phyloP scores from a whole-genome alignment of 768 basidiomycete genomes.

The Panaeolus cyanescens region DNA sequence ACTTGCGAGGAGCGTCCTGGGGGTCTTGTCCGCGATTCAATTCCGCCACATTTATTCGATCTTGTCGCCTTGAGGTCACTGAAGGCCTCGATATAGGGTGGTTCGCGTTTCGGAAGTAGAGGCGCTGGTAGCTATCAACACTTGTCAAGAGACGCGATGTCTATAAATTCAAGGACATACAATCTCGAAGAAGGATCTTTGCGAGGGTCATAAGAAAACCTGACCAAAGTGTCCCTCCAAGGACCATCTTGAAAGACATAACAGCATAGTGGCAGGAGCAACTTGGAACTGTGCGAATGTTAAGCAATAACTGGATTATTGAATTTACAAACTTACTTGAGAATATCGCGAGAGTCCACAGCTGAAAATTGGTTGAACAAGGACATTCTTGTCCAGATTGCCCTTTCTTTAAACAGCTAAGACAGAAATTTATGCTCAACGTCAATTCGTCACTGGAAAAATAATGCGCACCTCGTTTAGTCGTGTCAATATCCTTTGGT shows the following conservation, averaged over 20 bases:
- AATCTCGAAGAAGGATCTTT: conserved; percentile 70
- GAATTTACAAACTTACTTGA: conserved; percentile 57
- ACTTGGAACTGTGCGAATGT: conserved; percentile 64
- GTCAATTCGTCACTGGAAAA: neutral
- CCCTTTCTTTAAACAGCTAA: conserved; percentile 75
- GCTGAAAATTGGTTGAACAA: conserved; percentile 80
- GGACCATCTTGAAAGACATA: conserved; percentile 95
- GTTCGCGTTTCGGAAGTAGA: conserved; percentile 88
- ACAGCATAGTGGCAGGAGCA: conserved; percentile 75
- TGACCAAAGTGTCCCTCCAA: conserved; percentile 87
- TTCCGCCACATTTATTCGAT: conserved; percentile 44
- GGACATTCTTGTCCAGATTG: conserved; percentile 88
- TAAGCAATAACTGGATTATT: neutral
- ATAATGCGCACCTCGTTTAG: conserved; percentile 49
- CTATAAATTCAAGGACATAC: conserved; percentile 45
- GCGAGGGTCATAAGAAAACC: conserved; percentile 89
- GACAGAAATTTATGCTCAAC: neutral
- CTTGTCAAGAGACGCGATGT: conserved; percentile 4
- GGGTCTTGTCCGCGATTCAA: conserved; percentile 39
- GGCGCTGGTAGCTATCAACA: conserved; percentile 78
- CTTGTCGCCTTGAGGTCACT: conserved; percentile 68
- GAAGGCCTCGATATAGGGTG: conserved; percentile 80
- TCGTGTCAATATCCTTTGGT: conserved; percentile 53
- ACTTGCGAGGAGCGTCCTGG: conserved; percentile 49
- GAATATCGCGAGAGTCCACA: conserved; percentile 67